Conservation (phyloP, 192 early-diverging fungal genomes). For the Podila minutissima region DNA sequence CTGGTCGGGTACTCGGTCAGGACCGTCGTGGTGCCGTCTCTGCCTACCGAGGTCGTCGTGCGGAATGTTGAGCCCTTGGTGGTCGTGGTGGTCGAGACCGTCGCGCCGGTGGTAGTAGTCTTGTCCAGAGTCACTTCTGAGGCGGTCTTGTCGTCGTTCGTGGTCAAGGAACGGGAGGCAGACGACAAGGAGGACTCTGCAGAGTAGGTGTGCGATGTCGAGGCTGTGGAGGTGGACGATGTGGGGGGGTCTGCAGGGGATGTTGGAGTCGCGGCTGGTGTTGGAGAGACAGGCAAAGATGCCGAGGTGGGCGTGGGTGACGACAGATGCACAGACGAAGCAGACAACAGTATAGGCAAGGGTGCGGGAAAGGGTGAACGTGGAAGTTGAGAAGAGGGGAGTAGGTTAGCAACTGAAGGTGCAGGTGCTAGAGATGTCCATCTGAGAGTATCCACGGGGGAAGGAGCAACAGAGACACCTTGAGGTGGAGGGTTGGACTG, state of each 20-base stretch:
- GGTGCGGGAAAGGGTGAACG: background rate
- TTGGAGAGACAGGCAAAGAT: background rate
- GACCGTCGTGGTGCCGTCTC: constrained; percentile 28
- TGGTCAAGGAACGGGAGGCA: background rate
- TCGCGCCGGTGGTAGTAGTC: constrained; percentile 2
- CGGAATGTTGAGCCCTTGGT: constrained; percentile 15
- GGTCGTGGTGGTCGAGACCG: constrained; percentile 35
- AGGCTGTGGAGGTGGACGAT: background rate
- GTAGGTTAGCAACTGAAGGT: background rate
- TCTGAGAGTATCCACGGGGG: background rate
- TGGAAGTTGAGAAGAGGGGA: background rate
- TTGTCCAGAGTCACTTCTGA: background rate
- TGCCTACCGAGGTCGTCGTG: constrained; percentile 27
- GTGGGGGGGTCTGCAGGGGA: background rate
- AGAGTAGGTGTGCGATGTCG: background rate
- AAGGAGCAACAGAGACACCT: background rate
- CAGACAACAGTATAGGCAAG: background rate
- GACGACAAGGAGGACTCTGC: background rate
- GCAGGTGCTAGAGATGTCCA: background rate
- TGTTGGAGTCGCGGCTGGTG: background rate
- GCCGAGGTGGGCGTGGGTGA: background rate
- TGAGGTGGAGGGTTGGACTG: too few species aligned
- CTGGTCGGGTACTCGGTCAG: constrained; percentile 32
- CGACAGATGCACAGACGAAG: background rate
- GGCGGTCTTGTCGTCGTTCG: background rate